phyloP scores from a whole-genome alignment of 495 filamentous ascomycete genomes.

The Glarea lozoyensis region DNA sequence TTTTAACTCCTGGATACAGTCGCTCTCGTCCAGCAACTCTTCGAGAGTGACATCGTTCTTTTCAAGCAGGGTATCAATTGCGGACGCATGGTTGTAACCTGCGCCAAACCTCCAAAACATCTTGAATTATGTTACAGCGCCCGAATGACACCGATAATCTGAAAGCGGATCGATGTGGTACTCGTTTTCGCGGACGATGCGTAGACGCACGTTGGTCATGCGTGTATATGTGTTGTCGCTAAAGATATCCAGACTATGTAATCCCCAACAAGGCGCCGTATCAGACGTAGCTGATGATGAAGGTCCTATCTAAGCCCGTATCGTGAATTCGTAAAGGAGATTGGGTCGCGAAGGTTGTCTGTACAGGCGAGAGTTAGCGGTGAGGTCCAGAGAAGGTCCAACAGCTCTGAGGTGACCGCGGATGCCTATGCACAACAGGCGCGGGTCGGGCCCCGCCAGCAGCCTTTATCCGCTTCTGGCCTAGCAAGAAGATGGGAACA shows the following conservation, averaged over 20 bases:
- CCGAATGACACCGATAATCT: slow-evolving; percentile 15
- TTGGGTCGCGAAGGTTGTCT: slow-evolving; percentile 7
- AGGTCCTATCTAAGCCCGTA: slow-evolving; percentile 10
- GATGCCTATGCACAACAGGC: slow-evolving; percentile 13
- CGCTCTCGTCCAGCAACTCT: slow-evolving; percentile 90
- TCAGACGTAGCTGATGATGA: slow-evolving; percentile 5
- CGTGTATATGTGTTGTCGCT: slow-evolving; percentile 15
- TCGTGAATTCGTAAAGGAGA: slow-evolving; percentile 14
- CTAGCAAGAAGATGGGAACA: slow-evolving; percentile 2
- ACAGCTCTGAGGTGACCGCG: neutral
- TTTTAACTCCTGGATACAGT: slow-evolving; percentile 94
- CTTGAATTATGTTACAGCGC: slow-evolving; percentile 44
- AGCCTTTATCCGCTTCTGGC: neutral
- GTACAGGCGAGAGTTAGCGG: slow-evolving; percentile 7
- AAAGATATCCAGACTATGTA: slow-evolving; percentile 10
- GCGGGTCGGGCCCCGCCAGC: slow-evolving; percentile 12
- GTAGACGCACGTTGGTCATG: slow-evolving; percentile 16
- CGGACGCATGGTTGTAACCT: slow-evolving; percentile 95
- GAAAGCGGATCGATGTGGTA: slow-evolving; percentile 10
- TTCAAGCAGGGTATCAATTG: slow-evolving; percentile 92
- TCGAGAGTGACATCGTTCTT: slow-evolving; percentile 91
- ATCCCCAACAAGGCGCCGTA: slow-evolving; percentile 6
- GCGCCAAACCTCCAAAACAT: slow-evolving; percentile 99
- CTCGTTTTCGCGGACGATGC: slow-evolving; percentile 3
- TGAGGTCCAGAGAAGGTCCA: slow-evolving; percentile 1